A percentile compares a stretch with the other conserved stretches of the same genome.
phyloP scores from a whole-genome alignment of 148 eudicot species.

The Rhododendron vialii region DNA sequence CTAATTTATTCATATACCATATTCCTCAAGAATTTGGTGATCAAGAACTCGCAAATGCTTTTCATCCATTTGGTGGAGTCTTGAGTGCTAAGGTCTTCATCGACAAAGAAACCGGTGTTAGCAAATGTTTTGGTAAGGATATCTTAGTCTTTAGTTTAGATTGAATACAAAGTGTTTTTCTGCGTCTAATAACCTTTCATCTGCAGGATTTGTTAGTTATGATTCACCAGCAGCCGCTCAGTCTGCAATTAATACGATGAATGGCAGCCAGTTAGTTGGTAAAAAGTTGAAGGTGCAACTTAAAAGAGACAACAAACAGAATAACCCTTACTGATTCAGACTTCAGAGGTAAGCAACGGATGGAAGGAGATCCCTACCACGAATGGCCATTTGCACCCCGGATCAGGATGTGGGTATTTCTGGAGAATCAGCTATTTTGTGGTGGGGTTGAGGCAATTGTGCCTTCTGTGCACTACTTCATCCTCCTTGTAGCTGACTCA shows the following conservation, averaged over 20 bases:
- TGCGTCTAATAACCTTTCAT: conserved; percentile 25
- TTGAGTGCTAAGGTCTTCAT: conserved; percentile 94
- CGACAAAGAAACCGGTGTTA: conserved; percentile 82
- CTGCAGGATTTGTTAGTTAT: conserved; percentile 93
- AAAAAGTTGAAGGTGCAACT: conserved; percentile 98
- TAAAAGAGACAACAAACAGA: conserved; percentile 84
- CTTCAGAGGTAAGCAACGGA: conserved; percentile 26
- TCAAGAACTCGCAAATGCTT: conserved; percentile 75
- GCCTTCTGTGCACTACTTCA: conserved; percentile 10
- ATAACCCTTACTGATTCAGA: conserved; percentile 39
- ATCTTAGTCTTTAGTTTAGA: conserved; percentile 5
- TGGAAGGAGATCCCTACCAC: conserved; percentile 11
- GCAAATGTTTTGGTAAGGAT: conserved; percentile 91
- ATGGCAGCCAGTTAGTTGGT: conserved; percentile 88
- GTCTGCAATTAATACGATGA: conserved; percentile 77
- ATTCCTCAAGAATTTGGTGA: conserved; percentile 96
- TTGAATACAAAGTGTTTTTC: neutral
- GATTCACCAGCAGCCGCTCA: conserved; percentile 84
- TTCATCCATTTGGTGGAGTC: conserved; percentile 77
- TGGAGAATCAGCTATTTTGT: conserved; percentile 14
- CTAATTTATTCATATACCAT: conserved; percentile 93
- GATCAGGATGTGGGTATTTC: conserved; percentile 11
- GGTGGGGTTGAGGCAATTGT: conserved; percentile 15
- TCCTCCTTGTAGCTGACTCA: conserved; percentile 24
- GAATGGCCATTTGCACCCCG: conserved; percentile 8